Percentiles rank a stretch among this genome's conserved stretches.
These are phyloP conservation scores for Staphylotrichum tortipilum DNA, from an alignment of 495 filamentous ascomycete genomes.

Conservation along the genomic window DNA sequence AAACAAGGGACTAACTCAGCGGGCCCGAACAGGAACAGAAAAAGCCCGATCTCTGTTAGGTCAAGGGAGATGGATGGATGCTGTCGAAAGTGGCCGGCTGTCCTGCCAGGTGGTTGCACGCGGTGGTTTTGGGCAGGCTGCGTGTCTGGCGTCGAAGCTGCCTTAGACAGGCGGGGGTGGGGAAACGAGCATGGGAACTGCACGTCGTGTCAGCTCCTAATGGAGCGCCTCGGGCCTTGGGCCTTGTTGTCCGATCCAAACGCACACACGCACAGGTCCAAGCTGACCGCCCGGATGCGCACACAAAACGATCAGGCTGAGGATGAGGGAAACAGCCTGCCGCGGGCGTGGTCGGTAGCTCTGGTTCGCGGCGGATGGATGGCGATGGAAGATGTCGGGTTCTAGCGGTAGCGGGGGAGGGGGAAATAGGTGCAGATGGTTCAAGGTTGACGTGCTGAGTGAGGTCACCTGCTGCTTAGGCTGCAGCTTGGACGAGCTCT, in stretches of 20 bases:
- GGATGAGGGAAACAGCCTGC: too few species aligned
- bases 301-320: too few species aligned
- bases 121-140: slow-evolving; percentile 11
- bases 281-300: too few species aligned
- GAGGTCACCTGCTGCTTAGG: slow-evolving; percentile 16
- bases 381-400: too few species aligned
- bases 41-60: too few species aligned
- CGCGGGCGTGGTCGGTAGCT: too few species aligned
- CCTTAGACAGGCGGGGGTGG: slow-evolving; percentile 18
- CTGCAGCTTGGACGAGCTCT: slow-evolving; percentile 1
- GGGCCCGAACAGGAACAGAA: too few species aligned
- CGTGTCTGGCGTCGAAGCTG: slow-evolving; percentile 12
- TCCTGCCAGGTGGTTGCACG: neutral
- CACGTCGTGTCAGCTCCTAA: slow-evolving; percentile 19
- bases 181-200: slow-evolving; percentile 5
- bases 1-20: slow-evolving; percentile 6
- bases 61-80: too few species aligned
- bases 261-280: too few species aligned
- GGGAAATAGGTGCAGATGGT: neutral
- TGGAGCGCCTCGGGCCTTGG: slow-evolving; percentile 12
- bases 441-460: slow-evolving; percentile 7
- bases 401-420: neutral
- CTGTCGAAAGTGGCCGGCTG: too few species aligned
- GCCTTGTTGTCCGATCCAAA: slow-evolving; percentile 7
- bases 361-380: neutral